Base-by-base conservation (phyloP, 2,329 filamentous ascomycete genomes). In the Coniella lustricola region DNA sequence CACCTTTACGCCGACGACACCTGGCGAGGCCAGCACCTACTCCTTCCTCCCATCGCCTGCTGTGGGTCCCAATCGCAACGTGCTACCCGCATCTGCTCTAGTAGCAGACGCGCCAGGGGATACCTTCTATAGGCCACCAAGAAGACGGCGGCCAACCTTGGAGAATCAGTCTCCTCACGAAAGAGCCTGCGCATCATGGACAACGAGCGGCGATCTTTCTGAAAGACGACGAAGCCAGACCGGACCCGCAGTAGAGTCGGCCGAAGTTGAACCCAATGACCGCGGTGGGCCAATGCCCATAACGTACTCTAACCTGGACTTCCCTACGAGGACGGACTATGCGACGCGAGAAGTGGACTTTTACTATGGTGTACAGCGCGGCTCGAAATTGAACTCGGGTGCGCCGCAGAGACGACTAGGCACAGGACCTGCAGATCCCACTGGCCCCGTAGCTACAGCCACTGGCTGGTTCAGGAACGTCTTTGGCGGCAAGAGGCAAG, bases 321-420 rank as follows among this genome's bases (percentile, higher is more conserved):
- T 77, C 32, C 69, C 73, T 1, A 82, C 80, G 18, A 76, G 81
- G 40, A 84, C 86, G 1, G 91, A 98, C 61, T 97, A 97, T 62
- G 85, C 90, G 2, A 93, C 91, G 1, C 84, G 93, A 48, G 93
- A 98, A 65, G 89, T 94, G 0, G 93, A 98, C 64, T 95, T 95
- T 60, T 97, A 97, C 67, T 97, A 98, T 60, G 87, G 90, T 9
- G 86, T 95, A 16, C 49, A 51, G 20, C 82, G 93, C 31, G 93
- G 93, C 0, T 88, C 90, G 17, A 89, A 91, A 1, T 70, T 97
- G 12, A 90, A 85, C 57, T 86, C 89, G 1, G 87, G 89, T 52
- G 82, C 82, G 3, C 85, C 86, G 0, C 89, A 87, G 17, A 79
- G 93, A 43, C 91, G 87, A 62, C 73, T 96, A 44, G 91, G 93